Evolutionary conservation across 139 green algal species (phyloP), one percentile per base, ranked within the genome.

Genomic region (Picochlorum costavermella): DNA sequence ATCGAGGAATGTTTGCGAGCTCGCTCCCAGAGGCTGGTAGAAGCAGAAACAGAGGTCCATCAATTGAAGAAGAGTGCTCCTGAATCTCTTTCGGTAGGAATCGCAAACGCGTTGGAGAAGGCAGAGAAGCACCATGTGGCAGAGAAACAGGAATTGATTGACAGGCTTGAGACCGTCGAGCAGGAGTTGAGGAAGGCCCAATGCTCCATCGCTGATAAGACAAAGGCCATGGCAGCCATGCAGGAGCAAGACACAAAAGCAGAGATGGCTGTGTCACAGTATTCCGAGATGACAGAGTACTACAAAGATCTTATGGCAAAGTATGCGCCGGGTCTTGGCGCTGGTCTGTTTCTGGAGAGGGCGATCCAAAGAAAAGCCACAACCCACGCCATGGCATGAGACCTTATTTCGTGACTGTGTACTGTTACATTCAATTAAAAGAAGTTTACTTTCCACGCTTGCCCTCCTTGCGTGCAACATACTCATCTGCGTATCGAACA

Each of bases 401-500:
- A 23, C 20, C 1, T 14, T 33, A 13, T 31, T 20, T 59, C 20
- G 20, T 59, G n/a, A 30, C 14, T 1, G 20, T 23, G 0, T 23
- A 23, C 20, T 37, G 20, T 25, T 37, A 31, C 25, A 36, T 59
- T 59, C 6, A 20, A 33, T 59, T 6, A 30, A 59, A 26, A 53
- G 10, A 28, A 55, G 20, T 23, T 55, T 50, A 83, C 79, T 95
- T 95, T 48, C 90, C 90, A 20, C 73, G 67, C 85, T 98, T 98
- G 75, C 92, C 92, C 67, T 96, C 94, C 88, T 98, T 98, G 61
- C 88, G 76, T 55, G 84, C 79, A 53, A 98, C 88, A 55, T 86
- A 50, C 84, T 98, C 93, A 37, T 88, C 92, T 10, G 61, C 20
- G 71, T 95, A 98, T 14, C 86, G 76, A 51, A 99, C 86, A 36